Base-by-base conservation (phyloP, 2,329 filamentous ascomycete species). In the Cadophora sp. region DNA sequence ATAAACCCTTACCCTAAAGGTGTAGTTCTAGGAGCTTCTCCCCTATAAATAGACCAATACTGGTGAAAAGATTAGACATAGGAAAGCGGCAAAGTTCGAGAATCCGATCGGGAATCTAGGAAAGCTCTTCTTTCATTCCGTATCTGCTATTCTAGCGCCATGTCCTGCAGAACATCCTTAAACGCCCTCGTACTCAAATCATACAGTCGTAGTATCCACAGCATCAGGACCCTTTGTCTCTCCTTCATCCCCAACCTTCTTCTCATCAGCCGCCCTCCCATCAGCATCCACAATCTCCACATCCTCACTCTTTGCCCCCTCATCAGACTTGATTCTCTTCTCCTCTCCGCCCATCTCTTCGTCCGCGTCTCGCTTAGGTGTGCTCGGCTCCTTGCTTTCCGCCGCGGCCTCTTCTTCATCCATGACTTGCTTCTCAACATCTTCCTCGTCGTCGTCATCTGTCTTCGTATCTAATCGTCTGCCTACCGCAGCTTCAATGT, bases 401-500 rank as follows among this genome's bases (percentile, higher is more conserved):
- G 86, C 87, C 68, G 87, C 86, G 11, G 68, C 66, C 66, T 77
- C 77, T 16, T 73, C 76, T 8, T 71, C 77, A 14, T 77, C 34
- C 37, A 43, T 59, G 37, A 51, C 61, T 51, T 69, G 64, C 62
- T 81, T 77, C 4, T 81, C 79, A 24, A 37, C 43, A 50, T 48
- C 61, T 27, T 83, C 81, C 3, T 83, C 82, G 7, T 68, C 60
- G 7, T 68, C 60, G 46, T 65, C 63, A 29, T 76, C n/a, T 74
- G 64, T 73, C 14, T 66, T 73, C 61, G 79, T 76, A 60, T 73
- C 68, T n/a, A 74, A 76, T 69, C 83, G 86, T 27, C 87, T 80
- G 0, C 88, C 88, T 4, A 89, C 86, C 4, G 88, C 87, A 24
- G 86, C 87, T 75, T 88, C 87, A 26, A 90, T 79, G 73, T 90